phyloP scores from a whole-genome alignment of 73 alveolate species.

The Symbiodinium pilosum region DNA sequence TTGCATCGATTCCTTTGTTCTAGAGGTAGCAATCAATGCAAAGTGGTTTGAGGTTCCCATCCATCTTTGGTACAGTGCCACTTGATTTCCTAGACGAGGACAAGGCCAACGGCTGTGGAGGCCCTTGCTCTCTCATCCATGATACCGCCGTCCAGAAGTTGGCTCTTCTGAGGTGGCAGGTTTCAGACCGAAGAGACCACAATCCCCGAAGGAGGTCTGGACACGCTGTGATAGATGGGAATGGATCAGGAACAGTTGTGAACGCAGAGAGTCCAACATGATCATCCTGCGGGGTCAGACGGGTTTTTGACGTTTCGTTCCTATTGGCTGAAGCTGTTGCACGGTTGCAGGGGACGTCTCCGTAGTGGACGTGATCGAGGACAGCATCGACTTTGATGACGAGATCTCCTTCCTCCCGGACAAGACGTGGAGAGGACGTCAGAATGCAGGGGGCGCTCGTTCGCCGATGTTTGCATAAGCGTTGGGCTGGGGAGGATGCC shows the following conservation, averaged over 20 bases:
- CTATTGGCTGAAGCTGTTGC: too few species aligned
- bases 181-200: neutral
- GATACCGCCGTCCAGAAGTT: too few species aligned
- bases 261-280: too few species aligned
- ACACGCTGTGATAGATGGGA: too few species aligned
- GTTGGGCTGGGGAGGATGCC: neutral
- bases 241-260: too few species aligned
- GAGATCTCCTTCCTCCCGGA: neutral
- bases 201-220: conserved; percentile 10
- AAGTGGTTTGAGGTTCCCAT: conserved; percentile 1
- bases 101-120: neutral
- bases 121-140: neutral
- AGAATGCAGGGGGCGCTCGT: too few species aligned
- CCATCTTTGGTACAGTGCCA: neutral
- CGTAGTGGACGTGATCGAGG: neutral
- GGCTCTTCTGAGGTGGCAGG: neutral
- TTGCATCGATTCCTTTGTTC: too few species aligned
- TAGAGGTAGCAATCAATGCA: too few species aligned
- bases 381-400: neutral
- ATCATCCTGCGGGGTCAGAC: too few species aligned
- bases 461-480: neutral
- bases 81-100: neutral
- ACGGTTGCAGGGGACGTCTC: neutral
- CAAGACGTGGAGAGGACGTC: neutral
- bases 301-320: too few species aligned